These are phyloP conservation scores for Pseudophaeomoniella oleicola DNA, from an alignment of 2,329 filamentous ascomycete genomes.

Conservation along the genomic window DNA sequence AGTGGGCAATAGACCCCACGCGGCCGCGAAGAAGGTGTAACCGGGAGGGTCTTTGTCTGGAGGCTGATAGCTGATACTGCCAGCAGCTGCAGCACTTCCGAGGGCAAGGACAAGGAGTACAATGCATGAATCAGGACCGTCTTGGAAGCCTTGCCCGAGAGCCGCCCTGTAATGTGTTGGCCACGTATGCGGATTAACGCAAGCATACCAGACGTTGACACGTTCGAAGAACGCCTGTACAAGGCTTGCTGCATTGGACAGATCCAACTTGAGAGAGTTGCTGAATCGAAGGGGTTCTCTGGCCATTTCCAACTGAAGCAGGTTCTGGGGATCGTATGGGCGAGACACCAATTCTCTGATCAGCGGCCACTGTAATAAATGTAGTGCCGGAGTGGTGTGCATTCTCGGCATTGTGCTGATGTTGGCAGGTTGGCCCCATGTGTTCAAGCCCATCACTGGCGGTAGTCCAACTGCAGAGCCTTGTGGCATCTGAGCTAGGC, in stretches of 20 bases:
- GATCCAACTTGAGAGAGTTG: conserved; percentile 49
- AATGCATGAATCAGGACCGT: conserved; percentile 70
- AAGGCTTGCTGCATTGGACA: conserved; percentile 60
- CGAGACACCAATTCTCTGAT: conserved; percentile 64
- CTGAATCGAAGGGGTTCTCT: conserved; percentile 53
- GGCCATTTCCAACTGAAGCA: conserved; percentile 68
- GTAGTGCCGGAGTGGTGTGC: conserved; percentile 63
- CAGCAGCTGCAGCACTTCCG: conserved; percentile 59
- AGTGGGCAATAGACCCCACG: conserved; percentile 62
- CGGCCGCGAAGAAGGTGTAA: conserved; percentile 64
- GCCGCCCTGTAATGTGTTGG: conserved; percentile 60
- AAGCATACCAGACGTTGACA: conserved; percentile 76
- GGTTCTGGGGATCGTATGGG: conserved; percentile 66
- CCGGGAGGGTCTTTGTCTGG: conserved; percentile 59
- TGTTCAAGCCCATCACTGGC: conserved; percentile 49
- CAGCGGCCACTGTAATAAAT: conserved; percentile 66
- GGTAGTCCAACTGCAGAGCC: conserved; percentile 5
- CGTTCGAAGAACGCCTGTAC: conserved; percentile 67
- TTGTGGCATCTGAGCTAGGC: background rate
- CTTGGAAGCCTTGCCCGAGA: conserved; percentile 59
- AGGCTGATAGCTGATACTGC: conserved; percentile 60
- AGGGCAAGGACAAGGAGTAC: conserved; percentile 65
- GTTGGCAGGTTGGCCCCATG: conserved; percentile 52
- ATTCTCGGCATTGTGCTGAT: conserved; percentile 78
- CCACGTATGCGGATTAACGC: conserved; percentile 73